phyloP scores from a whole-genome alignment of 129 eudicot genomes.

The Artemisia argyi region DNA sequence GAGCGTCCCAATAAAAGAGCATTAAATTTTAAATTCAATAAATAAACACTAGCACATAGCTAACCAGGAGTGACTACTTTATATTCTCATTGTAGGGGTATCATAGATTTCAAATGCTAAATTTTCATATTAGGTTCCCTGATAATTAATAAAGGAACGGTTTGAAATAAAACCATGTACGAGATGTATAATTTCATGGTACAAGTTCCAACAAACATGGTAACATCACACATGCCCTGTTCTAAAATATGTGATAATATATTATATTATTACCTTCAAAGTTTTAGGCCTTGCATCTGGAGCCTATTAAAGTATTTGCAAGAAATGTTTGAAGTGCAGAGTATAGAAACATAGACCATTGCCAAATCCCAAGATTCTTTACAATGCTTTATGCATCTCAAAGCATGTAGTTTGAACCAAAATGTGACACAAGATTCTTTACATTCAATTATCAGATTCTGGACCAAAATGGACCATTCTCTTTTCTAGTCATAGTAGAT shows the following conservation, averaged over 20 bases:
- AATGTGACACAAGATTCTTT: too few species aligned
- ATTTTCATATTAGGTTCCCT: constrained; percentile 4
- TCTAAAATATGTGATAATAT: constrained; percentile 15
- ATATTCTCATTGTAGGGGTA: neutral
- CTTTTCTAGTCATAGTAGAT: too few species aligned
- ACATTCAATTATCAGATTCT: too few species aligned
- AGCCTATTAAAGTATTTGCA: constrained; percentile 12
- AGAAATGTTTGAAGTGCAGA: neutral
- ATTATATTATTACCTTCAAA: constrained; percentile 10
- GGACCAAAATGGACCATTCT: too few species aligned
- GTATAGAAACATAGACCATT: constrained; percentile 4
- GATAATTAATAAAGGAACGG: neutral
- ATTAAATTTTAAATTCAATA: neutral
- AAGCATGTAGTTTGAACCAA: too few species aligned
- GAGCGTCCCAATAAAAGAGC: too few species aligned
- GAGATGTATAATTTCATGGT: neutral
- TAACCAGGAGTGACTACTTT: neutral
- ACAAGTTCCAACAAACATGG: constrained; percentile 7
- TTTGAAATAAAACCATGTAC: neutral
- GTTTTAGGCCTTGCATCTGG: constrained; percentile 9
- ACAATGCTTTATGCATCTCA: too few species aligned
- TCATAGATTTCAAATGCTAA: constrained; percentile 16
- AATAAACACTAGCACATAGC: constrained; percentile 1
- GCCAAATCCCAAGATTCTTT: neutral
- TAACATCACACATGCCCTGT: constrained; percentile 8